Conservation (phyloP, 768 basidiomycete species). For the Boletus sensibilis region DNA sequence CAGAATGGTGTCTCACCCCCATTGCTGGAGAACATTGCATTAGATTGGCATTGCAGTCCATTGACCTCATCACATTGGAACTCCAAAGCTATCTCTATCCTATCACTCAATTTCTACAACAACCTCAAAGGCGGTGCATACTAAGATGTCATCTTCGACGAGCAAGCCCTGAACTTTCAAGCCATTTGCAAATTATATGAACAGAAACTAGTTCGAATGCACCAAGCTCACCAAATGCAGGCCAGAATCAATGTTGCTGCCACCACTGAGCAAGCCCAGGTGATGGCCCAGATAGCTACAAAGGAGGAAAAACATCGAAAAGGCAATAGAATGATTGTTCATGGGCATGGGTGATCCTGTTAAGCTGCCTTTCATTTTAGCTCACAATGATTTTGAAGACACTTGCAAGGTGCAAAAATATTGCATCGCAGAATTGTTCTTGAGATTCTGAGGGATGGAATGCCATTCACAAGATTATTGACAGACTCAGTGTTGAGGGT, state of each 20-base stretch:
- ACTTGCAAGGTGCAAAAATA: neutral
- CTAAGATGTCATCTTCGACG: neutral
- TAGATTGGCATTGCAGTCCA: neutral
- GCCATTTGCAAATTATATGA: neutral
- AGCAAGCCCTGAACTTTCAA: neutral
- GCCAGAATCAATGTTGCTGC: neutral
- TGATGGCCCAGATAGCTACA: neutral
- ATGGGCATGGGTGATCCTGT: neutral
- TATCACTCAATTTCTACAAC: neutral
- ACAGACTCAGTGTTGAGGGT: neutral
- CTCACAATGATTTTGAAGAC: neutral
- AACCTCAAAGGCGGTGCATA: neutral
- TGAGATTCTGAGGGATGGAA: constrained; percentile 1
- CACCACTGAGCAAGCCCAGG: neutral
- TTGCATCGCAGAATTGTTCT: neutral
- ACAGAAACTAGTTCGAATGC: neutral
- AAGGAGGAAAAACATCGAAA: neutral
- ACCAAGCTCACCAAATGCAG: neutral
- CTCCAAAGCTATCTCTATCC: neutral
- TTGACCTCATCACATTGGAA: constrained; percentile 3
- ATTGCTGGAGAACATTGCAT: neutral
- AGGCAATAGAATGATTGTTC: neutral
- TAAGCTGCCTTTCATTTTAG: neutral
- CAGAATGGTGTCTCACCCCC: no score
- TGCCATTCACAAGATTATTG: neutral